Conservation (phyloP, 208 protist genomes). For the Leishmania amazonensis region DNA sequence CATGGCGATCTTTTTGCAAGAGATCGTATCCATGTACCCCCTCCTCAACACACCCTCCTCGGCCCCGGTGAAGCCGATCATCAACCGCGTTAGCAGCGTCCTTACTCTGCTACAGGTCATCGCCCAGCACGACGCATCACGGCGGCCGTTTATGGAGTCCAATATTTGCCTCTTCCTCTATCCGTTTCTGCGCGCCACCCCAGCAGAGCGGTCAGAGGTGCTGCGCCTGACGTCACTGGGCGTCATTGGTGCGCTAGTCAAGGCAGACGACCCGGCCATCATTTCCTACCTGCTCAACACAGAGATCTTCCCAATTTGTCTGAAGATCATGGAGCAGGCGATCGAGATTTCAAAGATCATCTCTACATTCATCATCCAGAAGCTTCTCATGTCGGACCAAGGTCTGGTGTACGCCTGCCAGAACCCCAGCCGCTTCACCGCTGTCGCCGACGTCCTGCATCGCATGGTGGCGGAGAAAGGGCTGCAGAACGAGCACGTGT, state of each 20-base stretch:
- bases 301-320: constrained; percentile 99
- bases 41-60: constrained; percentile 85
- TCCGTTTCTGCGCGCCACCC: constrained; percentile 98
- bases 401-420: constrained; percentile 98
- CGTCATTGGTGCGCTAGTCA: constrained; percentile 99
- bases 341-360: constrained; percentile 98
- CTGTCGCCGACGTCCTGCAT: constrained; percentile 94
- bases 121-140: constrained; percentile 96
- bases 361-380: constrained; percentile 99
- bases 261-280: constrained; percentile 88
- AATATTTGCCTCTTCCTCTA: constrained; percentile 99
- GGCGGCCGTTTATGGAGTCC: constrained; percentile 97
- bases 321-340: constrained; percentile 99
- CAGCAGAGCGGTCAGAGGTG: constrained; percentile 95
- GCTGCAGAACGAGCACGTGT: constrained; percentile 47
- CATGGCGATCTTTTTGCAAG: constrained; percentile 98
- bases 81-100: constrained; percentile 98
- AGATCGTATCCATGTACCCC: constrained; percentile 98
- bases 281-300: constrained; percentile 98
- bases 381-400: constrained; percentile 97
- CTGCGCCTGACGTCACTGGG: constrained; percentile 98
- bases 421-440: constrained; percentile 95
- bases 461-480: constrained; percentile 95
- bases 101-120: constrained; percentile 99
- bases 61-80: constrained; percentile 54